These are phyloP conservation scores for Annona cherimola DNA, from an alignment of 164 flowering plant genomes.

Conservation along the genomic window DNA sequence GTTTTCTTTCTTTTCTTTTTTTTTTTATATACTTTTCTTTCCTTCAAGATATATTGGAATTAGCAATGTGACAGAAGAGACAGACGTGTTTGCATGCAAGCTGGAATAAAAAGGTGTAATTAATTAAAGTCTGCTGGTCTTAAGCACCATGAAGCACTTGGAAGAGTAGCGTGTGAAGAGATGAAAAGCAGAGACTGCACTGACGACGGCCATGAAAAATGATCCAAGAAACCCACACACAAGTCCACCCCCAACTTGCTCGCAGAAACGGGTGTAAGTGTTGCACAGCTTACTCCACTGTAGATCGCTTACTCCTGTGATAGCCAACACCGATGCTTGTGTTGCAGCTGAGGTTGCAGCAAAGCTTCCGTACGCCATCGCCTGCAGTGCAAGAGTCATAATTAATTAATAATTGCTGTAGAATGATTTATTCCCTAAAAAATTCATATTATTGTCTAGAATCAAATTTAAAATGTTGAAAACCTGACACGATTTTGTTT, in stretches of 20 bases:
- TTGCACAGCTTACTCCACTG: constrained; percentile 76
- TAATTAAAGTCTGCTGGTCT: too few species aligned
- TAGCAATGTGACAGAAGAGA: too few species aligned
- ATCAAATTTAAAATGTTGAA: too few species aligned
- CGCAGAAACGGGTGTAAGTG: constrained; percentile 59
- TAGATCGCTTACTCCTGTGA: constrained; percentile 37
- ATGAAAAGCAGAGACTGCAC: constrained; percentile 51
- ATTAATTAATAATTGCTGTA: too few species aligned
- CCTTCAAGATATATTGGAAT: too few species aligned
- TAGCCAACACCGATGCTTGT: constrained; percentile 39
- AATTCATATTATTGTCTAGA: too few species aligned
- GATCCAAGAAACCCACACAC: constrained; percentile 32
- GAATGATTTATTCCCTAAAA: too few species aligned
- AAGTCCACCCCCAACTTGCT: constrained; percentile 53
- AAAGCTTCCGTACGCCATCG: constrained; percentile 40
- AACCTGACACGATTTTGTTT: too few species aligned
- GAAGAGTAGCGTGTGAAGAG: constrained; percentile 66
- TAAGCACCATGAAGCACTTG: constrained; percentile 32
- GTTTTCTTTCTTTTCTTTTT: too few species aligned
- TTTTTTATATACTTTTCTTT: too few species aligned
- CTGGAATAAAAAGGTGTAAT: too few species aligned
- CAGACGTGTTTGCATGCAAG: too few species aligned
- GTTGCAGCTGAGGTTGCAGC: constrained; percentile 37
- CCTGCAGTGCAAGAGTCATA: constrained; percentile 35
- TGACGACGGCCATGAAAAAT: constrained; percentile 28